Evolutionary conservation across 2,329 filamentous ascomycete genomes (phyloP).

Genomic region (Trichoderma koningii): DNA sequence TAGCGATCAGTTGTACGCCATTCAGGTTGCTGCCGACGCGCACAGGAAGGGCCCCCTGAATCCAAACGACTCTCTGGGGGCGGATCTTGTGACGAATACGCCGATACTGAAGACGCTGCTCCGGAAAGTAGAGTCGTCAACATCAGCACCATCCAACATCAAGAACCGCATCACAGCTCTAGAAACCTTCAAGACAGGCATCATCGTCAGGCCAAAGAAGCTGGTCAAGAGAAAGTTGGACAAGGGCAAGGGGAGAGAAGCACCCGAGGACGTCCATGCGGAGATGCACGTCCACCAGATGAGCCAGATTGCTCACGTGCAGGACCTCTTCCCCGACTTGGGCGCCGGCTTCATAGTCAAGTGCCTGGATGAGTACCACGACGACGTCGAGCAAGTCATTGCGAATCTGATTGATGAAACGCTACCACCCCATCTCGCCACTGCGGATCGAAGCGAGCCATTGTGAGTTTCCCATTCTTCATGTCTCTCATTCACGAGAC

Average conservation of each 20-base stretch:
- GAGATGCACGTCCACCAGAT: conserved; percentile 76
- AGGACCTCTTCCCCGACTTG: conserved; percentile 88
- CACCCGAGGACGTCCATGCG: conserved; percentile 42
- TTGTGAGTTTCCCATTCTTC: conserved; percentile 46
- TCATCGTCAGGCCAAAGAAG: conserved; percentile 53
- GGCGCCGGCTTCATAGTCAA: conserved; percentile 79
- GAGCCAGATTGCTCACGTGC: conserved; percentile 85
- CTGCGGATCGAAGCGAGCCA: conserved; percentile 64
- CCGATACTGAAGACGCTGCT: conserved; percentile 68
- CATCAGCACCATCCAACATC: conserved; percentile 55
- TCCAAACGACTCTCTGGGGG: conserved; percentile 71
- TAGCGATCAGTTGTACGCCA: conserved; percentile 78
- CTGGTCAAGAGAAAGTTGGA: conserved; percentile 57
- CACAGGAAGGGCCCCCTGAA: conserved; percentile 59
- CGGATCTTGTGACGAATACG: conserved; percentile 78
- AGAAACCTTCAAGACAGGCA: conserved; percentile 60
- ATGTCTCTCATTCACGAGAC: not conserved
- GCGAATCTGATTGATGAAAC: conserved; percentile 79
- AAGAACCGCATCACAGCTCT: conserved; percentile 63
- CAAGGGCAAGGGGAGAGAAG: conserved; percentile 63
- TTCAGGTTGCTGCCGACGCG: conserved; percentile 71
- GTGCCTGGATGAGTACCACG: conserved; percentile 75
- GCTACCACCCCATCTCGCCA: conserved; percentile 67
- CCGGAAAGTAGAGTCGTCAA: conserved; percentile 53
- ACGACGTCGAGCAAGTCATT: conserved; percentile 77